Evolutionary conservation across 1,284 basidiomycete species (phyloP).

Genomic region (Bondarzewia mesenterica): DNA sequence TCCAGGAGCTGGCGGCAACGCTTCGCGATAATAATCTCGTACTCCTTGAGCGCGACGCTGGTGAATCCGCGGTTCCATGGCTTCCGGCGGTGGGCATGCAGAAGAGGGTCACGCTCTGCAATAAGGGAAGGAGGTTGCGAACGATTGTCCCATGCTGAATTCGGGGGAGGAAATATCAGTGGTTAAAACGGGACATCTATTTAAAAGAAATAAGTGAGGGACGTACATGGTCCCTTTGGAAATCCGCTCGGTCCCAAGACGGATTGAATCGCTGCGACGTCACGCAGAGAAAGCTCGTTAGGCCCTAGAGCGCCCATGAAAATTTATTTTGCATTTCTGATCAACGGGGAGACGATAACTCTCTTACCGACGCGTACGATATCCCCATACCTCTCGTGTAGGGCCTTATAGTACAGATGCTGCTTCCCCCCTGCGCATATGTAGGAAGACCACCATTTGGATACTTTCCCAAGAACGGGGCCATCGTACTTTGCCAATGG

Average conservation of each 20-base stretch:
- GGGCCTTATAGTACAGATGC: conserved; percentile 8
- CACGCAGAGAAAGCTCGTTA: conserved; percentile 3
- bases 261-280: background rate
- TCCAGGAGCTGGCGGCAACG: background rate
- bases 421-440: conserved; percentile 8
- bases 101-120: conserved; percentile 3
- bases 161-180: background rate
- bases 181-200: too few species aligned
- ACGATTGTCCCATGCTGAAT: conserved; percentile 1
- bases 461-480: conserved; percentile 8
- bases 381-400: conserved; percentile 14
- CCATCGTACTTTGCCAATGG: conserved; percentile 14
- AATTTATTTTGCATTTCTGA: background rate
- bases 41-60: conserved; percentile 11
- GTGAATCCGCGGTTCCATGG: conserved; percentile 15
- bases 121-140: conserved; percentile 3
- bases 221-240: conserved; percentile 7
- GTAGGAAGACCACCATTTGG: conserved; percentile 9
- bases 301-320: background rate
- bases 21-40: conserved; percentile 8
- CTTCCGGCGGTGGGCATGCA: conserved; percentile 10
- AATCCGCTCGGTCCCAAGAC: conserved; percentile 3
- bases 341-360: background rate
- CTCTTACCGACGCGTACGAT: conserved; percentile 11
- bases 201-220: background rate